Evolutionary conservation across 352 stramenopile genomes (phyloP), one percentile per base, ranked within the genome.

Genomic region (Phytophthora macrochlamydospora): DNA sequence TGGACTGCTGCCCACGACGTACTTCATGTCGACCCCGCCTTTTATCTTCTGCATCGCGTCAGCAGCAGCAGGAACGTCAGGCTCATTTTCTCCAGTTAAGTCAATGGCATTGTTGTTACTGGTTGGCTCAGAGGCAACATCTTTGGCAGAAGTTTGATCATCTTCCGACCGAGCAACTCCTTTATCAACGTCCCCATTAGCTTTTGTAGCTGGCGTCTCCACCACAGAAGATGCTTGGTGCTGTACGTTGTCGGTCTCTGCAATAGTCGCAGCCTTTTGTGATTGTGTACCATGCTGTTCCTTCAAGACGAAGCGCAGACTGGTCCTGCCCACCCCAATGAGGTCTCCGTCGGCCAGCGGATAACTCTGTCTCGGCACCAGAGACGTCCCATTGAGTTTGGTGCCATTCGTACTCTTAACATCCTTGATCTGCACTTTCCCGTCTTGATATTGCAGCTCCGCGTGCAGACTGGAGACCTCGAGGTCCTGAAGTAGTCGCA

Each of bases 341-440:
- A 89, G 43, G 53, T 89, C 79, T 28, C 72, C 69, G 53, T 83
- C 54, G 2, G 40, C 49, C 7, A 90, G 38, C 18, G 45, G 51
- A 60, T 78, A 76, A n/a, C 78, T 45, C 38, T 69, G 37, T 1
- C 62, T 59, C 4, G 59, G 8, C 8, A 49, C 53, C 1, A 82
- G 44, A 1, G 51, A n/a, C 33, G 68, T 59, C 14, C 76, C 79
- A 52, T 91, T 91, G 37, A 86, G 38, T 51, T 78, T 79, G 14
- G 82, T 79, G 24, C 82, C 82, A 49, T 91, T 91, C 31, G 82
- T 91, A 62, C 79, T 89, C 46, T 75, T 73, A n/a, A 58, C 30
- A 51, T 91, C 82, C 7, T 69, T 50, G 35, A 79, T 8, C 14
- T 60, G 52, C 5, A 73, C 29, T 31, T 8, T 58, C 2, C 12